A percentile compares a stretch with the other conserved stretches of the same genome.
Conservation (phyloP, 2,329 filamentous ascomycete species). For the Dactylellina leptospora region DNA sequence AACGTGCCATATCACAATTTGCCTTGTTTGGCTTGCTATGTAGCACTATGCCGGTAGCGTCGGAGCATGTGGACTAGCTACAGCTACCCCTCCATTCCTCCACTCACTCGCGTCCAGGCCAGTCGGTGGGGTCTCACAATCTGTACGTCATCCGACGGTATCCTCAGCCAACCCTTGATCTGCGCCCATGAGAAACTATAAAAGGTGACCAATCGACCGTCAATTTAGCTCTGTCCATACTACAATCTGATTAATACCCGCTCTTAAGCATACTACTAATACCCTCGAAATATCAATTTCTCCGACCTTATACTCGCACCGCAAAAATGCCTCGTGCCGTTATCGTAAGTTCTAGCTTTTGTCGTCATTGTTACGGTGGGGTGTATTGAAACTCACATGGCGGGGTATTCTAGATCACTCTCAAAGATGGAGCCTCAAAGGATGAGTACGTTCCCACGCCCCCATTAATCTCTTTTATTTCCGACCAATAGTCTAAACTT, state of each 20-base stretch:
- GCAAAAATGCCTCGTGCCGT: slow-evolving; percentile 23
- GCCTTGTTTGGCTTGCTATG: not conserved
- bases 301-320: not conserved
- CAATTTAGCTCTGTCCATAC: not conserved
- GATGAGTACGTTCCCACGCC: slow-evolving; percentile 10
- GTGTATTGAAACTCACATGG: not conserved
- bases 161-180: not conserved
- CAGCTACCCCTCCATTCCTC: not conserved
- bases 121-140: not conserved
- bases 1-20: too few species aligned
- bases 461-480: not conserved
- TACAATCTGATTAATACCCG: not conserved
- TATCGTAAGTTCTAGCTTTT: slow-evolving; percentile 3
- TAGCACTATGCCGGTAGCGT: not conserved
- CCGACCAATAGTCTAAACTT: not conserved
- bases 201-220: slow-evolving; percentile 8
- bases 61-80: not conserved
- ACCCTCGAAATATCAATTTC: not conserved
- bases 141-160: not conserved
- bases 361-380: not conserved
- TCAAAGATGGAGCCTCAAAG: slow-evolving; percentile 21
- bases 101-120: not conserved
- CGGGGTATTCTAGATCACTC: slow-evolving; percentile 36
- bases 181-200: slow-evolving; percentile 40
- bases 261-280: not conserved